A percentile compares a stretch with the other conserved stretches of the same genome.
Conservation (phyloP, 2,329 filamentous ascomycete species). For the Ascochyta lentis region DNA sequence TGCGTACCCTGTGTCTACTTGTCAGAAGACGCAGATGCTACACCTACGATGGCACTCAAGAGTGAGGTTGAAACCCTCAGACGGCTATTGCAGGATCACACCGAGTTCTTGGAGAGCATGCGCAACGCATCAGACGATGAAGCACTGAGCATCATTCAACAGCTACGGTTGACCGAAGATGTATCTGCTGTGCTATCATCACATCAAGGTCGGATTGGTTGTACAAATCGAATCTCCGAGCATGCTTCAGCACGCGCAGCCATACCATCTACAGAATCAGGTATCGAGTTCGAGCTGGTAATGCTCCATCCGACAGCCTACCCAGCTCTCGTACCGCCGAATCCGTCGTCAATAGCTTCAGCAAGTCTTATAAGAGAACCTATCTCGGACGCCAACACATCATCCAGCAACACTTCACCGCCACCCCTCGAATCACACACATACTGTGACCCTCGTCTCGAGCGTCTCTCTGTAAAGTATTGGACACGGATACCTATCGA, state of each 20-base stretch:
- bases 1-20: slow-evolving; percentile 11
- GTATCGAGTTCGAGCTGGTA: slow-evolving; percentile 5
- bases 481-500: slow-evolving; percentile 16
- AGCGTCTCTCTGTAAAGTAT: slow-evolving; percentile 7
- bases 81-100: slow-evolving; percentile 9
- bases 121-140: slow-evolving; percentile 12
- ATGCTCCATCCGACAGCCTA: slow-evolving; percentile 11
- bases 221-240: neutral
- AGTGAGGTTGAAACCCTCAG: slow-evolving; percentile 8
- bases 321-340: neutral
- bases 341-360: neutral
- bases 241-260: neutral
- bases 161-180: neutral
- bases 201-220: neutral
- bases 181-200: neutral
- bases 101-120: slow-evolving; percentile 5
- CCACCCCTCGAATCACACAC: neutral
- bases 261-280: slow-evolving; percentile 5
- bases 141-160: slow-evolving; percentile 2
- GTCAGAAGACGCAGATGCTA: slow-evolving; percentile 16
- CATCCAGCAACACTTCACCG: neutral
- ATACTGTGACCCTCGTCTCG: slow-evolving; percentile 11
- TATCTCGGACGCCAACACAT: neutral
- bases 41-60: slow-evolving; percentile 16
- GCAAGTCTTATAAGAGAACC: neutral